These are phyloP conservation scores for Backusella circina DNA, from an alignment of 192 early-diverging fungal species.

Conservation along the genomic window DNA sequence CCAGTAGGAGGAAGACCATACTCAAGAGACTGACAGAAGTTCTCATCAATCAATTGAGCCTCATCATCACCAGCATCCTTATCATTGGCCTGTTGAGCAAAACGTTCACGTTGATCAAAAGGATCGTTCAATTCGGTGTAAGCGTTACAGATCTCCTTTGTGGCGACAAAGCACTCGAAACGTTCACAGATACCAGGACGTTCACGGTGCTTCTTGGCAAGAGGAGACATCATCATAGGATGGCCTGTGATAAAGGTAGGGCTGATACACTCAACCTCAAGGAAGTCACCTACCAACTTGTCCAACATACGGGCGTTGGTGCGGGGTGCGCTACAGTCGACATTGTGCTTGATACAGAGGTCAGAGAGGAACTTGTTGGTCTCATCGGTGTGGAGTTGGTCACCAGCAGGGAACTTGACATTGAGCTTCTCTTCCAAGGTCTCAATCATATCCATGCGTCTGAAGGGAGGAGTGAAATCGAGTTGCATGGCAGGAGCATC, in stretches of 20 bases:
- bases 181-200: slow-evolving; percentile 92
- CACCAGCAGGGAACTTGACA: slow-evolving; percentile 88
- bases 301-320: slow-evolving; percentile 92
- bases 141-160: slow-evolving; percentile 98
- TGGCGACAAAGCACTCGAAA: slow-evolving; percentile 98
- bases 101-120: slow-evolving; percentile 96
- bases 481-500: slow-evolving; percentile 75
- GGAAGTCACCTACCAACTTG: slow-evolving; percentile 87
- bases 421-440: slow-evolving; percentile 88
- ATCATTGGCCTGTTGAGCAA: slow-evolving; percentile 95
- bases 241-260: slow-evolving; percentile 97
- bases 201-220: slow-evolving; percentile 95
- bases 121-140: slow-evolving; percentile 99
- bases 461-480: slow-evolving; percentile 97
- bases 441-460: slow-evolving; percentile 88
- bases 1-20: slow-evolving; percentile 97
- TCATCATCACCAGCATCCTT: slow-evolving; percentile 99
- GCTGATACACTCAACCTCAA: slow-evolving; percentile 74
- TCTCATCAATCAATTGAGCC: slow-evolving; percentile 97
- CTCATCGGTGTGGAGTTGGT: slow-evolving; percentile 74
- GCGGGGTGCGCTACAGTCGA: slow-evolving; percentile 93
- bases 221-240: slow-evolving; percentile 98
- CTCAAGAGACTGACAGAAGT: slow-evolving; percentile 94
- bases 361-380: slow-evolving; percentile 90
- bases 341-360: slow-evolving; percentile 91